Conservation (phyloP, 164 flowering plant genomes). For the Nymphaea colorata region DNA sequence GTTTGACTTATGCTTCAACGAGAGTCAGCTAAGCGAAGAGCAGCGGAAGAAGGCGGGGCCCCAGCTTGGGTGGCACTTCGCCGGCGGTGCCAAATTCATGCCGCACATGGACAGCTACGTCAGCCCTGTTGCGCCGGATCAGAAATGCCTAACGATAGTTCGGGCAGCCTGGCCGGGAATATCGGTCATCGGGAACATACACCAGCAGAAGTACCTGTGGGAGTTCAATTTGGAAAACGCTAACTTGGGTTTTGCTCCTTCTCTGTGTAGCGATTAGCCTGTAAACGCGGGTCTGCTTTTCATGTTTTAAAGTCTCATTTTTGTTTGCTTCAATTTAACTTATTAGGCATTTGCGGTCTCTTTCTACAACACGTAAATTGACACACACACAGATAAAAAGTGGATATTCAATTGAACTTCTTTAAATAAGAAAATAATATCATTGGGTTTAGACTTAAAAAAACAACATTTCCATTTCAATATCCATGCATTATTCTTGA, state of each 20-base stretch:
- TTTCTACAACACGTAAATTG: too few species aligned
- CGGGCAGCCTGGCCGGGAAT: slow-evolving; percentile 22
- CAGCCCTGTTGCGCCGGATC: slow-evolving; percentile 29
- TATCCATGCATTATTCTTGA: too few species aligned
- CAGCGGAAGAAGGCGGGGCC: slow-evolving; percentile 15
- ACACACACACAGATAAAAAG: too few species aligned
- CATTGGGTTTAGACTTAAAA: too few species aligned
- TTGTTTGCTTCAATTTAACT: too few species aligned
- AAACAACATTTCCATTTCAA: too few species aligned
- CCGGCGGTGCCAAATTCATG: slow-evolving; percentile 35
- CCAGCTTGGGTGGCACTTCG: slow-evolving; percentile 36
- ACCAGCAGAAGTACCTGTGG: slow-evolving; percentile 76
- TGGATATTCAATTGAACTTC: too few species aligned
- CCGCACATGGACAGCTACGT: slow-evolving; percentile 65
- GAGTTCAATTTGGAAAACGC: slow-evolving; percentile 32
- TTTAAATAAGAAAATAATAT: too few species aligned
- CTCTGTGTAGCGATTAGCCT: slow-evolving; percentile 5
- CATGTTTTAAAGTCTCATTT: too few species aligned
- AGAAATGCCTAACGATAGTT: slow-evolving; percentile 52
- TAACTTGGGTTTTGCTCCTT: slow-evolving; percentile 21
- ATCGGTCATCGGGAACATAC: slow-evolving; percentile 51
- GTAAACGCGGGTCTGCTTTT: too few species aligned
- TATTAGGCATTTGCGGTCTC: too few species aligned
- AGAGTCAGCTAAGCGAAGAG: not conserved
- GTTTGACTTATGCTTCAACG: slow-evolving; percentile 49